These are phyloP conservation scores for Thelonectria discophora DNA, from an alignment of 2,329 filamentous ascomycete species.

Conservation along the genomic window DNA sequence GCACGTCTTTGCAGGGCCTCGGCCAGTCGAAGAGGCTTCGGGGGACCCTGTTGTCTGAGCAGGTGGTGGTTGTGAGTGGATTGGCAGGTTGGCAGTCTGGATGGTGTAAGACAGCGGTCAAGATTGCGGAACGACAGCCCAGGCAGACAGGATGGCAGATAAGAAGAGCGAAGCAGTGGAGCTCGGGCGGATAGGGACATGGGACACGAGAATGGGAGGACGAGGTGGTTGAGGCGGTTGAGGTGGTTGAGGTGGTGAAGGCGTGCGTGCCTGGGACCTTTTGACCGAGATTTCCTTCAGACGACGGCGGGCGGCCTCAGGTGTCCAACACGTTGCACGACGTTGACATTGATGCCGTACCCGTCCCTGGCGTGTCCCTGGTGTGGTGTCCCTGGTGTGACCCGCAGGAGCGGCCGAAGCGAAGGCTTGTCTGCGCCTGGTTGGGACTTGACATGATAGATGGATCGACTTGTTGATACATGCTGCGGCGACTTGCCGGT, in stretches of 20 bases:
- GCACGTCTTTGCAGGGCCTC: neutral
- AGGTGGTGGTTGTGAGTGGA: neutral
- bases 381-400: too few species aligned
- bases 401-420: slow-evolving; percentile 20
- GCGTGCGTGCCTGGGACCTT: neutral
- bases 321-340: slow-evolving; percentile 12
- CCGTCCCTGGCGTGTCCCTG: neutral
- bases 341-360: neutral
- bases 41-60: slow-evolving; percentile 3
- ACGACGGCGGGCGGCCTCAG: slow-evolving; percentile 15
- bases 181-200: slow-evolving; percentile 1
- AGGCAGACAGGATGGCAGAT: neutral
- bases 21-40: slow-evolving; percentile 6
- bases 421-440: slow-evolving; percentile 11
- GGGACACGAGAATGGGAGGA: slow-evolving; percentile 3
- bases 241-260: too few species aligned
- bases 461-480: neutral
- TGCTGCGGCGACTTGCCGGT: slow-evolving; percentile 3
- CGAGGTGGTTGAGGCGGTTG: neutral
- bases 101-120: slow-evolving; percentile 11
- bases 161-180: slow-evolving; percentile 8
- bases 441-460: slow-evolving; percentile 14
- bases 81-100: neutral
- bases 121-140: slow-evolving; percentile 1
- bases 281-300: slow-evolving; percentile 15